Evolutionary conservation across 768 basidiomycete species (phyloP).

Genomic region (Boletus rubescentipes): DNA sequence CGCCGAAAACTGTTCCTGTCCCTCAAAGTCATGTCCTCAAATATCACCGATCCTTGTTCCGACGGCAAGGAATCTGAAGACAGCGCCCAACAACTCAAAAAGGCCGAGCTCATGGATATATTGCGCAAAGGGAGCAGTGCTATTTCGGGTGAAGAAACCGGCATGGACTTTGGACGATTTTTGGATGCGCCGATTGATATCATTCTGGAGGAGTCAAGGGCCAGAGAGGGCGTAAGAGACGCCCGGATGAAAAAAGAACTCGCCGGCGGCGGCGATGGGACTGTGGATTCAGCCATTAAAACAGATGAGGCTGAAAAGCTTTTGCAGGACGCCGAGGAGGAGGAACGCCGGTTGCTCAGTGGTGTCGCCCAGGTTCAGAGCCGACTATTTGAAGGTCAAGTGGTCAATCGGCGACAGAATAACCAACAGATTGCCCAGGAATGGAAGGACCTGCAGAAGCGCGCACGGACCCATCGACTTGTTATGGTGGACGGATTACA

Average conservation of each 20-base stretch:
- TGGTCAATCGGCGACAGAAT: constrained; percentile 34
- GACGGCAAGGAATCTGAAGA: constrained; percentile 24
- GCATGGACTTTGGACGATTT: constrained; percentile 45
- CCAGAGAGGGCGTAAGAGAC: constrained; percentile 42
- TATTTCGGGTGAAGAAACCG: constrained; percentile 38
- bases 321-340: constrained; percentile 48
- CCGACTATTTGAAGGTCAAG: constrained; percentile 55
- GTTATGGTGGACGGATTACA: constrained; percentile 39
- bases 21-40: constrained; percentile 56
- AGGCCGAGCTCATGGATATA: constrained; percentile 52
- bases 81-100: constrained; percentile 34
- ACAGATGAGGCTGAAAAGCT: constrained; percentile 29
- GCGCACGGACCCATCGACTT: constrained; percentile 40
- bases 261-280: constrained; percentile 7
- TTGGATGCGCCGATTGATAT: constrained; percentile 42
- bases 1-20: constrained; percentile 70
- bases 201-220: constrained; percentile 47
- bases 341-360: constrained; percentile 48
- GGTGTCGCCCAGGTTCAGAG: constrained; percentile 61
- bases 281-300: constrained; percentile 6
- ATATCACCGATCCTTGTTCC: constrained; percentile 21
- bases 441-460: constrained; percentile 48
- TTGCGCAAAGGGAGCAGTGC: constrained; percentile 59
- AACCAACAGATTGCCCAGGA: constrained; percentile 45
- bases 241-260: constrained; percentile 46